Conservation (phyloP, 495 filamentous ascomycete species). For the Podospora tetraspora region DNA sequence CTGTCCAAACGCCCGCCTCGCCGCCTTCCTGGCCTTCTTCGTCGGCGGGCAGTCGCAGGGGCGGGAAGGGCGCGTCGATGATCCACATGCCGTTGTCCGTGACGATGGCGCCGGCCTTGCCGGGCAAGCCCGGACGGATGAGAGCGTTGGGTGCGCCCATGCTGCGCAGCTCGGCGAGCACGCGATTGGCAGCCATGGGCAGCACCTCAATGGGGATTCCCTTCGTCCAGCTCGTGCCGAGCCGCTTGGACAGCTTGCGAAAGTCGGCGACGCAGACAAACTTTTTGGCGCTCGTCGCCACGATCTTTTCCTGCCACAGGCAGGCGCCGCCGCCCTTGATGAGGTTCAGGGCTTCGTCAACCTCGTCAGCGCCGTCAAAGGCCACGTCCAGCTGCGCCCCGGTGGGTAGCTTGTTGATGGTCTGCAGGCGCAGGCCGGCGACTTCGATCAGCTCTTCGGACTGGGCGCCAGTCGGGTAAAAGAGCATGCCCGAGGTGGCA, state of each 20-base stretch:
- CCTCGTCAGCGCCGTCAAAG: constrained; percentile 96
- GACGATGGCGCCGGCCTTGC: constrained; percentile 75
- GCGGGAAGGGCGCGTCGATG: constrained; percentile 80
- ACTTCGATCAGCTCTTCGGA: constrained; percentile 73
- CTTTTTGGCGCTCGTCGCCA: constrained; percentile 75
- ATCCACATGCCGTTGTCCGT: constrained; percentile 95
- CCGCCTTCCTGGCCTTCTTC: constrained; percentile 41
- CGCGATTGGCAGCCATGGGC: constrained; percentile 68
- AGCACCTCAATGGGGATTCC: constrained; percentile 90
- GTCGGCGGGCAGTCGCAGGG: constrained; percentile 60
- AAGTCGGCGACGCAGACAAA: constrained; percentile 95
- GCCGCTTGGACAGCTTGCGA: constrained; percentile 72
- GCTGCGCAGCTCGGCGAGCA: constrained; percentile 59
- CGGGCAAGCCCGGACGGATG: constrained; percentile 60
- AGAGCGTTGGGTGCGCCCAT: constrained; percentile 65
- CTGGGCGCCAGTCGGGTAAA: constrained; percentile 89
- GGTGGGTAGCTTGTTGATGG: constrained; percentile 66
- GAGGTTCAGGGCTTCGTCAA: constrained; percentile 89
- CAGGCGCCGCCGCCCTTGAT: constrained; percentile 98
- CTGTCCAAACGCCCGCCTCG: constrained; percentile 61
- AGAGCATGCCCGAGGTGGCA: constrained; percentile 60
- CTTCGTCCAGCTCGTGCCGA: constrained; percentile 71
- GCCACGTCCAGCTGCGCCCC: constrained; percentile 60
- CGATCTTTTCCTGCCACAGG: constrained; percentile 95
- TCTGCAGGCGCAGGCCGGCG: constrained; percentile 69